Base-by-base conservation (phyloP, 805 yeast species). In the Myxozyma vanderwaltii region DNA sequence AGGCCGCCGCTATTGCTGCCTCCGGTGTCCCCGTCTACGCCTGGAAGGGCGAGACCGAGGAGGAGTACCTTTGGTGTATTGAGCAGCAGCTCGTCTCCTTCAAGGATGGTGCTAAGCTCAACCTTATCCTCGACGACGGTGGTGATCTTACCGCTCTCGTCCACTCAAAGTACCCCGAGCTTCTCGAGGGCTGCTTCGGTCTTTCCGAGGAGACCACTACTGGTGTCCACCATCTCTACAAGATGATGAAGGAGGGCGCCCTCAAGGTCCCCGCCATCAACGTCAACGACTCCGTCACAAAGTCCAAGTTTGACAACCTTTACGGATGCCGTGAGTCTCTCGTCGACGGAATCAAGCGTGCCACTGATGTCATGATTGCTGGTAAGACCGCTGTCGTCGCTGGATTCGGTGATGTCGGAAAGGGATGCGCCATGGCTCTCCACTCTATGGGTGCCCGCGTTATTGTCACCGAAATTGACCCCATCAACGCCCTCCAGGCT, bases 1-100 rank as follows among this genome's bases (percentile, higher is more conserved):
- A 60, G 63, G 69, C 99, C 72, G 97, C 99, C 74, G 98, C 98
- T 72, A 94, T 92, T 77, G 99, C 99, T 71, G 99, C 98, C 70
- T 79, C 97, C 69, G 99, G 99, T 81, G 95, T 92, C 63, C 98
- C 99, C 75, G 99, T 92, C 69, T 92, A 90, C 71, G 99, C 99
- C 73, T 92, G 99, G 99, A 92, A 92, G 85, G 98, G 99, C 77
- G 98, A 92, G 86, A 90, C 98, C 78, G 99, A 92, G 80, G 98
- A 92, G 83, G 99, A 92, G 83, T 94, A 92, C 86, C 76, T 84
- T 75, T 92, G 99, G 99, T 92, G 99, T 85, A 89, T 92, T 72
- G 97, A 94, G 83, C 98, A 92, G 83, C 98, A 94, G 84, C 86
- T 92, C 78, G 91, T 88, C 74, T 89, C 98, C 66, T 92, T 92